Conservation (phyloP, 2,329 filamentous ascomycete genomes). For the Lachnellula occidentalis region DNA sequence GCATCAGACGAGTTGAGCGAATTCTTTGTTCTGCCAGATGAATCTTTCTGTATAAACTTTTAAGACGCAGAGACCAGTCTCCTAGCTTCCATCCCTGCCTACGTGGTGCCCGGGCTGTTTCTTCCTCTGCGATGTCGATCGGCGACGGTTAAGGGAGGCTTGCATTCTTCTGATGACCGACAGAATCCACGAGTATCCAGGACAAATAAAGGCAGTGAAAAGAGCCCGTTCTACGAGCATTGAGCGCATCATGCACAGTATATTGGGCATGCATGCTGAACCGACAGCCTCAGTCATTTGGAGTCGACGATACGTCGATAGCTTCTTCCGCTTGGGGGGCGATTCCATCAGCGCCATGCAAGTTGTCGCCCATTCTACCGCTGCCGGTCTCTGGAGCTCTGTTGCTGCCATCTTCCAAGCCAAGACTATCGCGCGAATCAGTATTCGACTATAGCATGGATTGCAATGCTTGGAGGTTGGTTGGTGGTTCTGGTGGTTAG, state of each 20-base stretch:
- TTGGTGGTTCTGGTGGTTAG: too few species aligned
- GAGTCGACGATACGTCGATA: conserved; percentile 30
- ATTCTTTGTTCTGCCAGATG: background rate
- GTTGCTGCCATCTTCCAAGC: conserved; percentile 23
- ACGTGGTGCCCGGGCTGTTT: background rate
- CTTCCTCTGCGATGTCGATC: background rate
- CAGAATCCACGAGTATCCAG: background rate
- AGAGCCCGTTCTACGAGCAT: background rate
- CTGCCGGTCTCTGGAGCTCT: conserved; percentile 32
- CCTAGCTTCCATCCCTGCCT: background rate
- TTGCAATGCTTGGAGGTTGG: too few species aligned
- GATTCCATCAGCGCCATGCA: conserved; percentile 35
- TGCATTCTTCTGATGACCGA: background rate
- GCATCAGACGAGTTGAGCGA: background rate
- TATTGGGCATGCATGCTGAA: conserved; percentile 13
- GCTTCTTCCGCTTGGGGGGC: conserved; percentile 35
- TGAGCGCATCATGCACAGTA: conserved; percentile 3
- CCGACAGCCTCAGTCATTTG: conserved; percentile 11
- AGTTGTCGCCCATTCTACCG: conserved; percentile 34
- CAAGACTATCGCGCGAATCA: background rate
- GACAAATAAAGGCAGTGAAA: background rate
- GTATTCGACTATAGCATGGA: too few species aligned
- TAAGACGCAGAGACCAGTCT: background rate
- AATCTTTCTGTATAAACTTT: background rate
- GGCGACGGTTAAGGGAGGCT: background rate